phyloP scores from a whole-genome alignment of 169 alveolate genomes.

The Eimeria sp. region DNA sequence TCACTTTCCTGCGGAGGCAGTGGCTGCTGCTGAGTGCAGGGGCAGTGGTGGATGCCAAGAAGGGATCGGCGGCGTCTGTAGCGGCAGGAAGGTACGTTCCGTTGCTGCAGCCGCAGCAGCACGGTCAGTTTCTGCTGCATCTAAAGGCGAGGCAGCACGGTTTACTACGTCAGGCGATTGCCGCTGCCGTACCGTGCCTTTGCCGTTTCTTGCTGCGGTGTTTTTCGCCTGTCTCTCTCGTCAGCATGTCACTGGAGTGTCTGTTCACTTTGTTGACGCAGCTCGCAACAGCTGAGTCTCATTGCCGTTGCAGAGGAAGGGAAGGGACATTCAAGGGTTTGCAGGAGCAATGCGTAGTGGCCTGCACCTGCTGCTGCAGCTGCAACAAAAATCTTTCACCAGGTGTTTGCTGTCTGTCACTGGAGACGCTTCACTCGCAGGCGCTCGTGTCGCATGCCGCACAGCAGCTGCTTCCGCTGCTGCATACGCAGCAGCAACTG shows the following conservation, averaged over 20 bases:
- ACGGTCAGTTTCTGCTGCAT: not conserved
- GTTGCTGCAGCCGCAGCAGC: constrained; percentile 40
- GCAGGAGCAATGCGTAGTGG: constrained; percentile 3
- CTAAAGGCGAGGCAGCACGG: constrained; percentile 4
- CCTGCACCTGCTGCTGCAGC: constrained; percentile 63
- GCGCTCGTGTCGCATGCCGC: constrained; percentile 76
- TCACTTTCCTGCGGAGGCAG: constrained; percentile 40
- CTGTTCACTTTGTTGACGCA: constrained; percentile 40
- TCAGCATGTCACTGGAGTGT: not conserved
- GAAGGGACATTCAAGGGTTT: constrained; percentile 7
- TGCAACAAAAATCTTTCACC: not conserved
- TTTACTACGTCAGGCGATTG: constrained; percentile 36
- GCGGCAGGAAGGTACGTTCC: not conserved
- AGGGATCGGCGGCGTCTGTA: not conserved
- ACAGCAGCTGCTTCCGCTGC: constrained; percentile 57
- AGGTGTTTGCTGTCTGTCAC: constrained; percentile 41
- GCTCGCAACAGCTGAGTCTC: constrained; percentile 29
- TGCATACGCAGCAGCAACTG: constrained; percentile 67
- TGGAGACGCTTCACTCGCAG: constrained; percentile 62
- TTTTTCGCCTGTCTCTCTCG: constrained; percentile 36
- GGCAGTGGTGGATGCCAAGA: not conserved
- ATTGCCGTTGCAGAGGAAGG: constrained; percentile 45
- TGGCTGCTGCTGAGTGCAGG: constrained; percentile 39
- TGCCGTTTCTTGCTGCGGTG: constrained; percentile 58
- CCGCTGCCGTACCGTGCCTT: constrained; percentile 34